Conservation (phyloP, 345 rosid species). For the Laguncularia racemosa region DNA sequence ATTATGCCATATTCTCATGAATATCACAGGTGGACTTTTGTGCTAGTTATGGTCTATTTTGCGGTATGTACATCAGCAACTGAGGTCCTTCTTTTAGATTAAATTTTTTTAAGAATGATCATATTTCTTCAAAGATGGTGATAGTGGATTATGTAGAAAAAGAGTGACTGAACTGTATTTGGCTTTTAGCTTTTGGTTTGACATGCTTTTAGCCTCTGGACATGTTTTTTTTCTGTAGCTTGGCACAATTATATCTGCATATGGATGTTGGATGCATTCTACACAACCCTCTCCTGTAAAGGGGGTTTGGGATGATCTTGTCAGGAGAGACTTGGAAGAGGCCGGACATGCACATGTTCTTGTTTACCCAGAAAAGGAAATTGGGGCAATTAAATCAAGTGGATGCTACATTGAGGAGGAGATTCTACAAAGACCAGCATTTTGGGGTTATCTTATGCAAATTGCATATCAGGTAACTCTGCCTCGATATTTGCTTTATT, state of each 20-base stretch:
- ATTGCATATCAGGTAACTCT: conserved; percentile 58
- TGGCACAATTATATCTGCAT: conserved; percentile 52
- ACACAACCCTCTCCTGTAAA: conserved; percentile 12
- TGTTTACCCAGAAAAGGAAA: conserved; percentile 15
- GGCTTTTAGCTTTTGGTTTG: not conserved
- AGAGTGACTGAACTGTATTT: not conserved
- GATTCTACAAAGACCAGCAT: conserved; percentile 35
- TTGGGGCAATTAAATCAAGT: conserved; percentile 27
- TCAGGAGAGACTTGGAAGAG: conserved; percentile 23
- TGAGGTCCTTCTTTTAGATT: not conserved
- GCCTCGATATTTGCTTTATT: not conserved
- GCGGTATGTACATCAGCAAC: conserved; percentile 40
- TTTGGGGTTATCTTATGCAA: conserved; percentile 78
- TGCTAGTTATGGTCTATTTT: conserved; percentile 76
- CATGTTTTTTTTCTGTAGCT: conserved; percentile 31
- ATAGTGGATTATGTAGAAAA: not conserved
- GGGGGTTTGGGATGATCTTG: conserved; percentile 16
- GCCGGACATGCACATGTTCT: conserved; percentile 1
- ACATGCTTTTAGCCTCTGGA: not conserved
- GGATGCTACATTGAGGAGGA: conserved; percentile 36
- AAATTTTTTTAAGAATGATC: not conserved
- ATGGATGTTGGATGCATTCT: conserved; percentile 62
- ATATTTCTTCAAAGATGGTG: not conserved
- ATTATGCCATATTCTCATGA: not conserved
- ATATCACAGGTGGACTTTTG: conserved; percentile 80